Evolutionary conservation across 192 early-diverging fungal species (phyloP).

Genomic region (Podila minutissima): DNA sequence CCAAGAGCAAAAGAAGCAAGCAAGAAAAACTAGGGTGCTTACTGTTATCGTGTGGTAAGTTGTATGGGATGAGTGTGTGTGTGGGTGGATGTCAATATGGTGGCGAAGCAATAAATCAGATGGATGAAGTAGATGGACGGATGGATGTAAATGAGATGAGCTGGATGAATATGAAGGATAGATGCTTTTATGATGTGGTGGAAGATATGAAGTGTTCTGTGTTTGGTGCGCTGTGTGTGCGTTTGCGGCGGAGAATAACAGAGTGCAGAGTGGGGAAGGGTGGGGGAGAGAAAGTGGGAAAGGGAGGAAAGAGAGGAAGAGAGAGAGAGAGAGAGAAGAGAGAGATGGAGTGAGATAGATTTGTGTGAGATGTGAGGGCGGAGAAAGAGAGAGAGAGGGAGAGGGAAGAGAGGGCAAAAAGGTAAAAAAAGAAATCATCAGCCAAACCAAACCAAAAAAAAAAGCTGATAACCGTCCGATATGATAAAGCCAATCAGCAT

Average conservation of each 20-base stretch:
- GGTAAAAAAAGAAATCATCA: no score
- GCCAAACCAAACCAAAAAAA: background rate
- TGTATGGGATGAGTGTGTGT: no score
- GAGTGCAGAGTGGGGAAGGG: background rate
- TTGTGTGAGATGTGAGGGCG: background rate
- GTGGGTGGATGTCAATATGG: background rate
- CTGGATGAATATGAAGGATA: background rate
- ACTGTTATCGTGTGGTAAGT: no score
- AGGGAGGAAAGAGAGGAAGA: background rate
- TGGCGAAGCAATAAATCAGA: background rate
- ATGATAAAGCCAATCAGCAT: constrained; percentile 4
- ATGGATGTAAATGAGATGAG: background rate
- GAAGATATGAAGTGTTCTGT: background rate
- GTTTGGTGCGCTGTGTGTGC: background rate
- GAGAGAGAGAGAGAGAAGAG: background rate
- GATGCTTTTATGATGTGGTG: background rate
- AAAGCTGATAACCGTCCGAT: background rate
- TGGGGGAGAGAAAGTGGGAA: background rate
- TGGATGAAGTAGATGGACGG: constrained; percentile 3
- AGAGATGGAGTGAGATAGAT: background rate
- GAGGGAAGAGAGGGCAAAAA: background rate
- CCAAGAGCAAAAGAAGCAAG: background rate
- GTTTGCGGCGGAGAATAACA: background rate
- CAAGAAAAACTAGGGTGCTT: background rate
- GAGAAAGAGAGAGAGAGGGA: constrained; percentile 3